A percentile compares a stretch with the other conserved stretches of the same genome.
phyloP scores from a whole-genome alignment of 2,329 filamentous ascomycete genomes.

The Pseudogymnoascus sp. region DNA sequence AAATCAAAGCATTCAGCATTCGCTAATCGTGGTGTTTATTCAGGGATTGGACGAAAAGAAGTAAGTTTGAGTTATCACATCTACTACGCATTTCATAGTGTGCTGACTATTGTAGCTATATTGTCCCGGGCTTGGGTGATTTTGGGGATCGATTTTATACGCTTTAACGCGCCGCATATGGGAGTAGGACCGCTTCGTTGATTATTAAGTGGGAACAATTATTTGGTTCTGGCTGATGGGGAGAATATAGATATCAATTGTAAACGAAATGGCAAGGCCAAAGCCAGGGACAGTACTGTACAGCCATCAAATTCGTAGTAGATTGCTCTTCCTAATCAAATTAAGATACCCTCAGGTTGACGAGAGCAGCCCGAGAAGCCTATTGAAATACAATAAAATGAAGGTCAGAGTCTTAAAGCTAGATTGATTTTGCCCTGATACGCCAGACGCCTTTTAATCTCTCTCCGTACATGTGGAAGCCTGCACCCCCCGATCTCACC shows the following conservation, averaged over 20 bases:
- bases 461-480: not conserved
- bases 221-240: not conserved
- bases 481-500: not conserved
- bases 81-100: not conserved
- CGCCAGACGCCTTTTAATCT: constrained; percentile 4
- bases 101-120: constrained; percentile 57
- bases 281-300: not conserved
- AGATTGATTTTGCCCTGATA: constrained; percentile 7
- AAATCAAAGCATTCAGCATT: not conserved
- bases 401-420: constrained; percentile 8
- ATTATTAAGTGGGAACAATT: not conserved
- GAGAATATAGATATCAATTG: not conserved
- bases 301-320: constrained; percentile 6
- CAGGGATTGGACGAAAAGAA: constrained; percentile 93
- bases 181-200: not conserved
- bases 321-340: constrained; percentile 2
- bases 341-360: not conserved
- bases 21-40: not conserved
- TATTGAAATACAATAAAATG: constrained; percentile 6
- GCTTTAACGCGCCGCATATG: constrained; percentile 44
- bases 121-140: constrained; percentile 85
- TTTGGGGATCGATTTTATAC: constrained; percentile 97
- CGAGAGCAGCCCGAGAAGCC: constrained; percentile 1
- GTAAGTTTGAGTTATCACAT: constrained; percentile 43
- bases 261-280: not conserved